Evolutionary conservation across 2,329 filamentous ascomycete species (phyloP).

Genomic region (Cladophialophora bantiana): DNA sequence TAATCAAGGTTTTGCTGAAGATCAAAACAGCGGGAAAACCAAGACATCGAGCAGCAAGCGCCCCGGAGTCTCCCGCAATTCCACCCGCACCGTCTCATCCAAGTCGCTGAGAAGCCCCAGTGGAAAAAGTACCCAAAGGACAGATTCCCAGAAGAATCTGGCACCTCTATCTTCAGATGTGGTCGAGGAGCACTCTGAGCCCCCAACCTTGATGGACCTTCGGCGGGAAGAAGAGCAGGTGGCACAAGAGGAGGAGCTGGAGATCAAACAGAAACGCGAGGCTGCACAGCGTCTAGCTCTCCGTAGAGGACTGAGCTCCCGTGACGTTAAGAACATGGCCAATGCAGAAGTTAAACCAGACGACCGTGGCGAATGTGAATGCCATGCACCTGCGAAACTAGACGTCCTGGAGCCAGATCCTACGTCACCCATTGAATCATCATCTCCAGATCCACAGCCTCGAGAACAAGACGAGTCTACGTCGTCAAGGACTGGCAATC

Average conservation of each 20-base stretch:
- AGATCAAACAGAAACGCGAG: slow-evolving; percentile 60
- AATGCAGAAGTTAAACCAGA: slow-evolving; percentile 21
- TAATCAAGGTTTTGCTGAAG: slow-evolving; percentile 63
- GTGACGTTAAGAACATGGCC: slow-evolving; percentile 10
- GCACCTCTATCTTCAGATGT: slow-evolving; percentile 21
- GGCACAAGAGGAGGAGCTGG: slow-evolving; percentile 62
- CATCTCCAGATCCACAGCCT: not conserved
- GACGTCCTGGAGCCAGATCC: slow-evolving; percentile 8
- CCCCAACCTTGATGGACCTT: slow-evolving; percentile 61
- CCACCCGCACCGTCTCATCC: slow-evolving; percentile 55
- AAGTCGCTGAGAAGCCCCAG: slow-evolving; percentile 47
- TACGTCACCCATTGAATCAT: not conserved
- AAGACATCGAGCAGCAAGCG: slow-evolving; percentile 48
- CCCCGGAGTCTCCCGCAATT: slow-evolving; percentile 57
- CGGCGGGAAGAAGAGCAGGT: slow-evolving; percentile 64
- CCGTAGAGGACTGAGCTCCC: slow-evolving; percentile 53
- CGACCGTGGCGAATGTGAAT: slow-evolving; percentile 6
- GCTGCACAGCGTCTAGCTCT: slow-evolving; percentile 64
- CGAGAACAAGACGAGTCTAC: slow-evolving; percentile 3
- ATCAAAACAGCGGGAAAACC: slow-evolving; percentile 72
- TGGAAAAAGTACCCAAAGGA: slow-evolving; percentile 45
- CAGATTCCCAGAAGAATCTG: slow-evolving; percentile 42
- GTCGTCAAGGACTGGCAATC: not conserved
- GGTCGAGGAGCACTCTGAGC: slow-evolving; percentile 36
- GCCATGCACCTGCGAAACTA: not conserved